phyloP scores from a whole-genome alignment of 139 green algal genomes.

The Ulvella scutata region DNA sequence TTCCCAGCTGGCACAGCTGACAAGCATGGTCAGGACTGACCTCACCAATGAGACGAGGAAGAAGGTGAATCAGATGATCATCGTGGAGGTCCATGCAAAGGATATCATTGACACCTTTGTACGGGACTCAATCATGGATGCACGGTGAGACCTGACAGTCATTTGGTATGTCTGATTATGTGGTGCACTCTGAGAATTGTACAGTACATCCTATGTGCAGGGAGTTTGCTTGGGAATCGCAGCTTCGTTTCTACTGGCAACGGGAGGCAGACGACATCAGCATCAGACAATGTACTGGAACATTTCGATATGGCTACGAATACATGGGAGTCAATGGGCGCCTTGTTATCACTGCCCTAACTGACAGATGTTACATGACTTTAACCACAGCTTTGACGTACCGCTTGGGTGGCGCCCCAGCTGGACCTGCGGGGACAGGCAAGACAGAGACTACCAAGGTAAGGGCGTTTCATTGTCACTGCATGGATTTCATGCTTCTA shows the following conservation, averaged over 20 bases:
- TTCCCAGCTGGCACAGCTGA: conserved; percentile 56
- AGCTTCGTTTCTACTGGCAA: conserved; percentile 75
- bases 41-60: conserved; percentile 45
- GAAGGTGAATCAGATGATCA: conserved; percentile 79
- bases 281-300: conserved; percentile 65
- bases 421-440: conserved; percentile 60
- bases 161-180: no score
- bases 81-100: conserved; percentile 70
- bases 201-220: no score
- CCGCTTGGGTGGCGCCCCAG: conserved; percentile 54
- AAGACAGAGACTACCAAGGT: conserved; percentile 35
- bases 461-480: background rate
- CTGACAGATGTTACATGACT: conserved; percentile 79
- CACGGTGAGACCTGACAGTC: conserved; percentile 1
- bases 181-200: no score
- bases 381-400: conserved; percentile 68
- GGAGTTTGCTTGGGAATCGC: conserved; percentile 77
- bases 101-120: conserved; percentile 78
- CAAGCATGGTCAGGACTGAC: conserved; percentile 47
- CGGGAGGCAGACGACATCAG: conserved; percentile 48
- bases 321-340: conserved; percentile 74
- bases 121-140: conserved; percentile 61
- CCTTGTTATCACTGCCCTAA: conserved; percentile 69
- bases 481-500: background rate
- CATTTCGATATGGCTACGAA: conserved; percentile 67